Base-by-base conservation (phyloP, 2,329 filamentous ascomycete genomes). In the Stemphylium vesicarium region DNA sequence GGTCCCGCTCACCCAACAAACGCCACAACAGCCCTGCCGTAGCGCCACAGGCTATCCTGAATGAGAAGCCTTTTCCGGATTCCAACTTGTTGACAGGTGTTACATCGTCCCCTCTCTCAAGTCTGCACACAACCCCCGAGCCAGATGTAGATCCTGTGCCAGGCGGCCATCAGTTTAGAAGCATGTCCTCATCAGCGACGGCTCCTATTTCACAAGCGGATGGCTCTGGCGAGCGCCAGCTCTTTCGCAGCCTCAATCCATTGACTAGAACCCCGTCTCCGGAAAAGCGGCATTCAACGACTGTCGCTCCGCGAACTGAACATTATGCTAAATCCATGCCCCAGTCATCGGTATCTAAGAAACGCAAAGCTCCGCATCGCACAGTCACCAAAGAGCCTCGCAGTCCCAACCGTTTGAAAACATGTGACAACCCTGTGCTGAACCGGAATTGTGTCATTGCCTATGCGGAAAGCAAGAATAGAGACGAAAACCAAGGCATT, bases 381-480 rank as follows among this genome's bases (percentile, higher is more conserved):
- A 24, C 13, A 12, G 4, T 45, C 2, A 24, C 41, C 7, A 59
- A 50, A 11, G 16, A 42, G 9, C 48, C 53, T 10, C 57, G 50
- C 16, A 62, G 55, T 38, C 56, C 59, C 4, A 53, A 39, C 8
- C 59, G 57, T 37, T 43, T 64, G 15, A 61, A 67, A 26, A 69
- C 74, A 15, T 70, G 66, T 12, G 48, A 39, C 7, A 70, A 70
- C 24, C 73, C 71, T 16, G 49, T 54, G 2, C 59, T 78, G 31
- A 73, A 72, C 41, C 40, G 59, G 12, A 62, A 74, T 42, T 77
- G 72, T 45, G 69, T 74, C 0, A 65, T 77, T 31, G 67, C 68
- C 15, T 76, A 70, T 57, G 75, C 76, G 4, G 62, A 70, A 41
- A 62, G 55, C 8, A 32, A 52, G 44, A 54, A 58, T 26, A 54